Evolutionary conservation across 371 early-diverging fungal genomes (phyloP).

Genomic region (Choanephora cucurbitarum): DNA sequence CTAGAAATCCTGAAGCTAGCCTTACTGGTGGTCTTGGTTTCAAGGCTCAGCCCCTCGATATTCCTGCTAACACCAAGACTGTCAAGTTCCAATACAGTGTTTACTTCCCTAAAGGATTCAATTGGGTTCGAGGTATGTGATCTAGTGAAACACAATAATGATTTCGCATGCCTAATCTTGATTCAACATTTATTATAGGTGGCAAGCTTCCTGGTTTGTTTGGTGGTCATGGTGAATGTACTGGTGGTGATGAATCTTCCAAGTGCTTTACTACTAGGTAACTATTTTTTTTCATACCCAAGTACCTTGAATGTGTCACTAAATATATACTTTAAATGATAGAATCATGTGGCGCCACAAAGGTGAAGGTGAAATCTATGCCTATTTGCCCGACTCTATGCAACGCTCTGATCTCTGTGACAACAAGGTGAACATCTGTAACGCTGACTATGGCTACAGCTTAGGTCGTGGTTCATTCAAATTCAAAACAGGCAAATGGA

Average conservation of each 20-base stretch:
- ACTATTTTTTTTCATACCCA: too few relatives aligned
- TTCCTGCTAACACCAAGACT: constrained; percentile 25
- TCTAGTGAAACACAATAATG: not conserved
- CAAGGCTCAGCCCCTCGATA: constrained; percentile 16
- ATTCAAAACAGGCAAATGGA: constrained; percentile 61
- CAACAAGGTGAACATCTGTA: constrained; percentile 52
- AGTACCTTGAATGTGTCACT: not conserved
- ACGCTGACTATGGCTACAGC: constrained; percentile 62
- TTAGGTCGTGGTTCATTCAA: constrained; percentile 60
- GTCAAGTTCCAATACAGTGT: constrained; percentile 51
- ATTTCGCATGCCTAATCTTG: too few relatives aligned
- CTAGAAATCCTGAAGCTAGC: constrained; percentile 25
- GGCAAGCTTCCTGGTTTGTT: constrained; percentile 62
- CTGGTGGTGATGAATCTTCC: constrained; percentile 56
- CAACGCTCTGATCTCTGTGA: constrained; percentile 51
- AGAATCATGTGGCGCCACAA: constrained; percentile 64
- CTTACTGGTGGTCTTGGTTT: constrained; percentile 27
- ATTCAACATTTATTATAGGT: constrained; percentile 14
- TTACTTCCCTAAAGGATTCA: constrained; percentile 52
- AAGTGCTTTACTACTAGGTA: constrained; percentile 64
- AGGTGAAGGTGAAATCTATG: constrained; percentile 66
- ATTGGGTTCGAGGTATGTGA: constrained; percentile 53
- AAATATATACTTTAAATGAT: constrained; percentile 1
- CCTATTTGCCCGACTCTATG: constrained; percentile 53
- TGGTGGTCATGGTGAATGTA: constrained; percentile 56